Percentiles rank a stretch among this genome's conserved stretches.
Conservation (phyloP, 495 filamentous ascomycete species). For the Talaromyces ruber region DNA sequence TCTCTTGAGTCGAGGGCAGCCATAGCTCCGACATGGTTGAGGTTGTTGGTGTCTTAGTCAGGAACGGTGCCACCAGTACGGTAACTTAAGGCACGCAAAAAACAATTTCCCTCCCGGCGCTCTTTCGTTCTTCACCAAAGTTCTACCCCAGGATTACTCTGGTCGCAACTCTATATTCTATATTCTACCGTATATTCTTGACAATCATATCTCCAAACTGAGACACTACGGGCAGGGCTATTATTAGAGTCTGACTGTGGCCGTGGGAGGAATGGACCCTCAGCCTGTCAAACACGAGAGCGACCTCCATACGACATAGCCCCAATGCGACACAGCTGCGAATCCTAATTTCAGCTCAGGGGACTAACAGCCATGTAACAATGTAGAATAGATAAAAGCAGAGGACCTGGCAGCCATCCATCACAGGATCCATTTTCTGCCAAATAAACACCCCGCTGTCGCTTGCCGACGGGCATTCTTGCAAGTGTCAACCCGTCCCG, state of each 20-base stretch:
- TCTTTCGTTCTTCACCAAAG: not conserved
- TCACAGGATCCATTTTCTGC: not conserved
- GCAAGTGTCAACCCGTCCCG: not conserved
- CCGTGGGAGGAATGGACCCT: not conserved
- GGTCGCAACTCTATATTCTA: not conserved
- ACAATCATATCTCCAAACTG: not conserved
- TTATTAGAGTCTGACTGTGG: not conserved
- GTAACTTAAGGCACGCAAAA: not conserved
- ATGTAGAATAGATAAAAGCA: not conserved
- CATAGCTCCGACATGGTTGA: not conserved
- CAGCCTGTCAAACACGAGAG: not conserved
- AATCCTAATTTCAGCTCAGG: not conserved
- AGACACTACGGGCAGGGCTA: not conserved
- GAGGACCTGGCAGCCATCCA: not conserved
- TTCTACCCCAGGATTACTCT: not conserved
- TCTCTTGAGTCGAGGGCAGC: conserved; percentile 7
- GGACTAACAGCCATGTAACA: not conserved
- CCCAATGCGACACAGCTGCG: not conserved
- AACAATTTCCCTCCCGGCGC: not conserved
- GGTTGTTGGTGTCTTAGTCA: not conserved
- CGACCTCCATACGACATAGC: not conserved
- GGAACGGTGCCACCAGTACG: not conserved
- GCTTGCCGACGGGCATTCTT: not conserved
- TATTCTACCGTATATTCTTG: no score
- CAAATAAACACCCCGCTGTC: not conserved